Base-by-base conservation (phyloP, 129 eudicot genomes). In the Lonicera japonica region DNA sequence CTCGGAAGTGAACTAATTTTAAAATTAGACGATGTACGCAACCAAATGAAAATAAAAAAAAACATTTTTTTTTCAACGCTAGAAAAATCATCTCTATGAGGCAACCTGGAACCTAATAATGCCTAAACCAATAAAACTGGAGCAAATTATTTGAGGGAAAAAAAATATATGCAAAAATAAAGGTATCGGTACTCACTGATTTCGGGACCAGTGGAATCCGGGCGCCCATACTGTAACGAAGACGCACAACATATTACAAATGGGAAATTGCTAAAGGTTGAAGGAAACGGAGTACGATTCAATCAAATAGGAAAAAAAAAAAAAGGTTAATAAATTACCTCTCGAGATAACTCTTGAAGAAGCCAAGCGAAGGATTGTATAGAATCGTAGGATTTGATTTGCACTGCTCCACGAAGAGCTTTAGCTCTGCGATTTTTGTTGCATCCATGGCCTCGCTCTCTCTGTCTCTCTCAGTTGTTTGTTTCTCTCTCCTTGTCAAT, bases 331-430 rank as follows among this genome's bases (percentile, higher is more conserved):
- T n/a, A n/a, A 11, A 11, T 5, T 25, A 90, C 97, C 92, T 83
- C 48, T 76, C 77, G 51, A 90, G 84, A 72, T 56, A 90, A 57
- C 63, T 60, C 61, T 63, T 82, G 87, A 90, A 90, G 74, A 90
- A 90, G n/a, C 83, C 80, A 46, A 83, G 73, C 25, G 95, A 77
- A 0, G 89, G 95, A 23, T 69, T 62, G 54, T 84, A 76, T 47
- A 90, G 78, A 29, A 81, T 62, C 41, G 95, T 79, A 45, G 89
- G 92, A 68, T 86, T 78, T n/a, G 73, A 60, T 64, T 81, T 75
- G 55, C 84, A 86, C 38, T 29, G 73, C 12, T 83, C 75, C 9
- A 89, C 76, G 52, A 86, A 71, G 47, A 34, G 41, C 75, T 86
- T 86, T 11, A 90, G 71, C 55, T 86, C 85, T 11, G 73, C 71